A percentile compares a stretch with the other conserved stretches of the same genome.
These are phyloP conservation scores for Tolypocladium ovalisporum DNA, from an alignment of 2,329 filamentous ascomycete species.

Conservation along the genomic window DNA sequence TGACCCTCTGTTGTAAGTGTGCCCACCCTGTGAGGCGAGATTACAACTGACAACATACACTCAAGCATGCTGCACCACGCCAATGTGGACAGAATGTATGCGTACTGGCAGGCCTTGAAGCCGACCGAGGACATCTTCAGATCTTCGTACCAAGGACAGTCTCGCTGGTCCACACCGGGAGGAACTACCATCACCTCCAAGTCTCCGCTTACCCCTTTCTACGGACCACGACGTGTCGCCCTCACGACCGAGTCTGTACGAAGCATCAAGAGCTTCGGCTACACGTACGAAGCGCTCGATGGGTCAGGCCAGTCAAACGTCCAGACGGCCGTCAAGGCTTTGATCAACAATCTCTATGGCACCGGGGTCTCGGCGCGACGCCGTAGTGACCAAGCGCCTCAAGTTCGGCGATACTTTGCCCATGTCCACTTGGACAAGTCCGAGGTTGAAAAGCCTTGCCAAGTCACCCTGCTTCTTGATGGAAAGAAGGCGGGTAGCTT, in stretches of 20 bases:
- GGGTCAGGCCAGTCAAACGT: conserved; percentile 18
- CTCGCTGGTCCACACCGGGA: conserved; percentile 28
- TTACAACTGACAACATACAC: background rate
- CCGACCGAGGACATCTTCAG: conserved; percentile 23
- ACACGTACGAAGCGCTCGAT: conserved; percentile 26
- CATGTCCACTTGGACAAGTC: background rate
- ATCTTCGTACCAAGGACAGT: conserved; percentile 19
- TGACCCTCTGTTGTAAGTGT: conserved; percentile 31
- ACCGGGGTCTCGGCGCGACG: background rate
- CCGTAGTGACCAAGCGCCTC: background rate
- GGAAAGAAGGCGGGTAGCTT: background rate
- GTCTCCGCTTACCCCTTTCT: conserved; percentile 40
- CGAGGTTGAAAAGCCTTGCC: background rate
- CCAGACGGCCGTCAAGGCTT: conserved; percentile 2
- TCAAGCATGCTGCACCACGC: conserved; percentile 37
- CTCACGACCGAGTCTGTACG: conserved; percentile 30
- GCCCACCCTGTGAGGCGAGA: too few relatives aligned
- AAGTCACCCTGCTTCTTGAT: background rate
- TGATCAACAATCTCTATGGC: conserved; percentile 22
- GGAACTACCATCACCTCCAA: conserved; percentile 28
- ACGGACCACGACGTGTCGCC: conserved; percentile 14
- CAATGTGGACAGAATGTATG: conserved; percentile 55
- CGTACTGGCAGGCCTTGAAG: conserved; percentile 36
- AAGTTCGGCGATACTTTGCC: background rate
- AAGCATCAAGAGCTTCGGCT: conserved; percentile 23